Conservation (phyloP, 306 rosid genomes). For the Rosa rugosa region DNA sequence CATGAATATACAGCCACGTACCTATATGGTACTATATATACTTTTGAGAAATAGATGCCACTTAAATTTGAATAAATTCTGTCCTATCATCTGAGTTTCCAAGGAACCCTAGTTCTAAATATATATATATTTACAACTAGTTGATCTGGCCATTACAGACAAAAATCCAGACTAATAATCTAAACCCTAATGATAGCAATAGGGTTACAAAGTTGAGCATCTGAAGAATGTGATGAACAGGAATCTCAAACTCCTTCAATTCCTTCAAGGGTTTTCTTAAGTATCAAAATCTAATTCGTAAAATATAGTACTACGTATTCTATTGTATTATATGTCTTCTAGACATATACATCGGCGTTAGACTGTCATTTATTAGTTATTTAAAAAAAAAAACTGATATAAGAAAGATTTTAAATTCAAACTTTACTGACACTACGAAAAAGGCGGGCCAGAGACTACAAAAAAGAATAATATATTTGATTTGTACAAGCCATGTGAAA, state of each 20-base stretch:
- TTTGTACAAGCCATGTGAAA: background rate
- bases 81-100: conserved; percentile 18
- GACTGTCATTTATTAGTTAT: too few species aligned
- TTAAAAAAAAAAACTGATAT: too few species aligned
- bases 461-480: too few species aligned
- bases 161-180: background rate
- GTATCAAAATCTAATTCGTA: background rate
- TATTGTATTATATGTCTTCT: background rate
- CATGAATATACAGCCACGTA: background rate
- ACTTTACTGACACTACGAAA: too few species aligned
- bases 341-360: background rate
- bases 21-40: background rate
- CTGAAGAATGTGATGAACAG: background rate
- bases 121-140: background rate
- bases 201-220: background rate
- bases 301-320: too few species aligned
- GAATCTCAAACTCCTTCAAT: background rate
- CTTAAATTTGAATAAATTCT: background rate
- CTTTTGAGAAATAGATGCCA: background rate
- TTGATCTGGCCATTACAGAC: conserved; percentile 4
- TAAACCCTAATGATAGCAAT: background rate
- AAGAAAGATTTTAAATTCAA: too few species aligned
- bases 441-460: too few species aligned
- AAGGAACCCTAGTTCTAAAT: background rate
- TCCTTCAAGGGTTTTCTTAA: background rate